A percentile compares a stretch with the other conserved stretches of the same genome.
phyloP scores from a whole-genome alignment of 768 basidiomycete genomes.

The Leccinum arenicola region DNA sequence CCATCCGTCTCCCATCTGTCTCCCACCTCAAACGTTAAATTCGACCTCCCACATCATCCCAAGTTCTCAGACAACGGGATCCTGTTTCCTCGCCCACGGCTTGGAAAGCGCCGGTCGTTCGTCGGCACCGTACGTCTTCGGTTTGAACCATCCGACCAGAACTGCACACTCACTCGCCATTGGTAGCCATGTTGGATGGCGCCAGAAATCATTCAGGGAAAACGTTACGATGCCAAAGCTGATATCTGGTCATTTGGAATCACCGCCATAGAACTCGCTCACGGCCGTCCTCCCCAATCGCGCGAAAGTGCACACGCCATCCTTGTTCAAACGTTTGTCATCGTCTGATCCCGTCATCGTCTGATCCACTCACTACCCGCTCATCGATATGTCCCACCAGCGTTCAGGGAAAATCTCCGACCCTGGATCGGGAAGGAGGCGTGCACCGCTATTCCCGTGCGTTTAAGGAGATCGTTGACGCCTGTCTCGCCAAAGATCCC shows the following conservation, averaged over 20 bases:
- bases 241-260: slow-evolving; percentile 98
- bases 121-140: slow-evolving; percentile 73
- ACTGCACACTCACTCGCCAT: slow-evolving; percentile 1
- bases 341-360: not conserved
- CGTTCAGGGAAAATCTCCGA: slow-evolving; percentile 76
- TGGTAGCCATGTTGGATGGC: slow-evolving; percentile 93
- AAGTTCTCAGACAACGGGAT: not conserved
- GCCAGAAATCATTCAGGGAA: slow-evolving; percentile 85
- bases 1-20: slow-evolving; percentile 31
- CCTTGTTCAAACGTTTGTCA: slow-evolving; percentile 65
- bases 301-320: slow-evolving; percentile 72
- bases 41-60: slow-evolving; percentile 28
- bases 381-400: slow-evolving; percentile 32
- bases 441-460: slow-evolving; percentile 71
- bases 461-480: slow-evolving; percentile 81
- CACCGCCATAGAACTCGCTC: slow-evolving; percentile 86
- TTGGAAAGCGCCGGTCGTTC: slow-evolving; percentile 86
- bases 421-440: slow-evolving; percentile 70
- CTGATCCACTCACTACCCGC: not conserved
- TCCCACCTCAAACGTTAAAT: slow-evolving; percentile 34
- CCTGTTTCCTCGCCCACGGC: slow-evolving; percentile 35
- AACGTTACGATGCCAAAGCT: slow-evolving; percentile 79
- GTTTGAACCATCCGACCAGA: not conserved
- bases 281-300: slow-evolving; percentile 84
- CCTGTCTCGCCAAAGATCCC: slow-evolving; percentile 85